A percentile compares a stretch with the other conserved stretches of the same genome.
Conservation (phyloP, 176 grass and related monocot species). For the Stipa capillata region DNA sequence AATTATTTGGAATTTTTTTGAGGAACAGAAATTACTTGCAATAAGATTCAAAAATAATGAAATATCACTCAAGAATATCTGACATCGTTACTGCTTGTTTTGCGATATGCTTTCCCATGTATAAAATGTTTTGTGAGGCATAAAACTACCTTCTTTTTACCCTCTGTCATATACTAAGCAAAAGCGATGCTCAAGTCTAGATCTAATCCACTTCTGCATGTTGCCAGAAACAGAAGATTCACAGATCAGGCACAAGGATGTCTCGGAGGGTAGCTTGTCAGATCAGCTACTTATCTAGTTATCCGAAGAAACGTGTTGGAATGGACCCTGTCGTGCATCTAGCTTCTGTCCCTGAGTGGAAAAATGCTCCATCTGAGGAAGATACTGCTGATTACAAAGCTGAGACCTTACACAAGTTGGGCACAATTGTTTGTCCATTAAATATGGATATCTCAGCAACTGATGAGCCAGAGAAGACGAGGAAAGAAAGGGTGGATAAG, state of each 20-base stretch:
- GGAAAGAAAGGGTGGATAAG: neutral
- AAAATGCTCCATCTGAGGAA: slow-evolving; percentile 5
- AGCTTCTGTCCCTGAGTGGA: slow-evolving; percentile 33
- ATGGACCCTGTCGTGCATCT: neutral
- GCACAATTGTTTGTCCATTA: slow-evolving; percentile 21
- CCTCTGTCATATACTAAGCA: neutral
- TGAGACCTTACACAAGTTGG: slow-evolving; percentile 12
- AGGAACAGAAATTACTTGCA: neutral
- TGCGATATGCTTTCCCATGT: neutral
- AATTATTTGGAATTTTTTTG: neutral
- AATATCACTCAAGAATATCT: neutral
- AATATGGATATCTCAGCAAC: neutral
- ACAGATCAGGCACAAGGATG: slow-evolving; percentile 4
- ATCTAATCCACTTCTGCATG: slow-evolving; percentile 25
- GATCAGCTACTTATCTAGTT: neutral
- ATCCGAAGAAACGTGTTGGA: neutral
- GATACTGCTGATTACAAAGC: slow-evolving; percentile 19
- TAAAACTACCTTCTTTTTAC: neutral
- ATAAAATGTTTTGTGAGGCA: neutral
- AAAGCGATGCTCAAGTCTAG: neutral
- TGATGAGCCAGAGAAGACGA: neutral
- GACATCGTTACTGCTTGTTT: neutral
- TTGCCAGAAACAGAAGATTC: slow-evolving; percentile 7
- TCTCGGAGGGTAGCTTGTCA: slow-evolving; percentile 16
- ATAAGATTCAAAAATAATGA: neutral